These are phyloP conservation scores for Parathielavia hyrcaniae DNA, from an alignment of 495 filamentous ascomycete species.

Conservation along the genomic window DNA sequence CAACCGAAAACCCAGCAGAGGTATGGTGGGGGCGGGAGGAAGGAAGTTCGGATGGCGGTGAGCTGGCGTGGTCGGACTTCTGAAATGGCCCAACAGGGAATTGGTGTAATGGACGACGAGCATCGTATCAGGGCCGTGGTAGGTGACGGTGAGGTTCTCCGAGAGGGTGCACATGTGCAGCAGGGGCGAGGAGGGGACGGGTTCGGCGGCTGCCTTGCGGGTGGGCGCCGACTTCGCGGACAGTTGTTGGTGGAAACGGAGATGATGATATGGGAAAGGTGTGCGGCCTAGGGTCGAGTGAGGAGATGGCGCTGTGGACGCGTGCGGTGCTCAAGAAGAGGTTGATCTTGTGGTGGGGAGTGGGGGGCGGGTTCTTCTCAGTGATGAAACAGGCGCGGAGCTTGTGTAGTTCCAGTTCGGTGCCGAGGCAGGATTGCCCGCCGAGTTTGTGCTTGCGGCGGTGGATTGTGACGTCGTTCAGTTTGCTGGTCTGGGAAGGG, in stretches of 20 bases:
- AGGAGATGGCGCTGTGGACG: conserved; percentile 54
- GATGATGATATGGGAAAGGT: conserved; percentile 54
- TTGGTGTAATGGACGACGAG: conserved; percentile 56
- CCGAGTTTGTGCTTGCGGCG: conserved; percentile 67
- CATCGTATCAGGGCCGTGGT: conserved; percentile 55
- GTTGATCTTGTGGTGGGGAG: conserved; percentile 57
- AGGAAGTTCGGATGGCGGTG: conserved; percentile 29
- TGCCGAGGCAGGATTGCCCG: conserved; percentile 61
- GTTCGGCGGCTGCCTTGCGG: conserved; percentile 31
- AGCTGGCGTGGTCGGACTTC: conserved; percentile 11
- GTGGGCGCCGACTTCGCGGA: conserved; percentile 38
- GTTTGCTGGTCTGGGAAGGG: conserved; percentile 38
- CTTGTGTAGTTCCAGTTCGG: conserved; percentile 56
- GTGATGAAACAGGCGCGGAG: conserved; percentile 63
- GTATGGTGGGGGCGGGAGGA: conserved; percentile 57
- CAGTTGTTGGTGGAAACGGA: conserved; percentile 50
- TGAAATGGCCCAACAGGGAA: conserved; percentile 39
- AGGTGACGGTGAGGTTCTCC: conserved; percentile 35
- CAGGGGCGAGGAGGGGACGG: conserved; percentile 48
- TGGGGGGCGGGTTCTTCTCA: conserved; percentile 52
- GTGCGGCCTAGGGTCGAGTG: conserved; percentile 56
- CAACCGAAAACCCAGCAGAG: conserved; percentile 26
- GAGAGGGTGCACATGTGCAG: conserved; percentile 59
- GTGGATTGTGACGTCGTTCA: conserved; percentile 62
- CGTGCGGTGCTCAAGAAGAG: conserved; percentile 65